Evolutionary conservation across 169 alveolate species (phyloP).

Genomic region (Pseudocohnilembus persalinus): DNA sequence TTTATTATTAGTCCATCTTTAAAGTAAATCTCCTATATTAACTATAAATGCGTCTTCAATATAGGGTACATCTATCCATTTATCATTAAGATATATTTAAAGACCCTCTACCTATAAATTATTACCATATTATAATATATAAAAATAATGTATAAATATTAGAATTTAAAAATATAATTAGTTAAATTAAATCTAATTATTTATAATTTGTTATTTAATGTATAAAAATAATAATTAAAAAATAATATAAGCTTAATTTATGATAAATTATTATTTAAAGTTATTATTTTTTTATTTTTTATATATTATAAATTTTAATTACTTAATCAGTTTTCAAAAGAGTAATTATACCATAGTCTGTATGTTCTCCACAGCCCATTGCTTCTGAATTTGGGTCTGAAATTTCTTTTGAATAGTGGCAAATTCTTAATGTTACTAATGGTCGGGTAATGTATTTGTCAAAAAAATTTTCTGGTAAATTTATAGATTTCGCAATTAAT

Average conservation of each 20-base stretch:
- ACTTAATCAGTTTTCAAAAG: not conserved
- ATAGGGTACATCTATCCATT: not conserved
- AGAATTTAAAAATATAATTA: too few species aligned
- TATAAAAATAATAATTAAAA: too few species aligned
- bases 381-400: not conserved
- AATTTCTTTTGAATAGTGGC: not conserved
- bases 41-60: not conserved
- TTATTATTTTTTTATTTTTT: too few species aligned
- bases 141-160: too few species aligned
- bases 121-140: too few species aligned
- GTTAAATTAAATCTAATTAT: too few species aligned
- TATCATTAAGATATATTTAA: too few species aligned
- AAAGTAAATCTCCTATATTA: not conserved
- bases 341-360: not conserved
- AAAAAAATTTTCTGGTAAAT: too few species aligned
- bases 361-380: not conserved
- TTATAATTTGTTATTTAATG: too few species aligned
- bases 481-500: not conserved
- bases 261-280: too few species aligned
- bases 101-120: not conserved
- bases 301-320: too few species aligned
- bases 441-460: not conserved
- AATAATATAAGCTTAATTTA: too few species aligned
- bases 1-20: not conserved
- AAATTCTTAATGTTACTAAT: not conserved